phyloP scores from a whole-genome alignment of 139 green algal species.

The Klebsormidium nitens region DNA sequence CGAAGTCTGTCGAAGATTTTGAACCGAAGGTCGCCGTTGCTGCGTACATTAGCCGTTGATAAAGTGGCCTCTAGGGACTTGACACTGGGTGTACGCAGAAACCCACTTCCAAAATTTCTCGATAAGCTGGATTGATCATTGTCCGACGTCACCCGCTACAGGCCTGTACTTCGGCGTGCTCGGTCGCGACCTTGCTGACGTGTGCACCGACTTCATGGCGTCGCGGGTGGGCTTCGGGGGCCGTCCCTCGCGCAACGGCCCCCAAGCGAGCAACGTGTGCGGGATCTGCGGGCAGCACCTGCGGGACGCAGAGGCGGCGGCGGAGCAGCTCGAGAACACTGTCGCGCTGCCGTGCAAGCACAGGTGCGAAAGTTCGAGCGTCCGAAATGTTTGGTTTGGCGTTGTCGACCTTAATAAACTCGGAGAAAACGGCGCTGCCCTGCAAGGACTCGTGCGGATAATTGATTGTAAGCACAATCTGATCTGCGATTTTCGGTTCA shows the following conservation, averaged over 20 bases:
- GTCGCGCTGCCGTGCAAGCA: slow-evolving; percentile 19
- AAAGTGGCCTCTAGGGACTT: not conserved
- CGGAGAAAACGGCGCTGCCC: too few relatives aligned
- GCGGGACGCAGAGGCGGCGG: not conserved
- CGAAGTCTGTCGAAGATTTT: too few relatives aligned
- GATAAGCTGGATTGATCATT: not conserved
- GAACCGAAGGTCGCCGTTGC: not conserved
- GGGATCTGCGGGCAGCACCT: not conserved
- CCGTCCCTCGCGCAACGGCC: not conserved
- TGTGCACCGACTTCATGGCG: slow-evolving; percentile 18
- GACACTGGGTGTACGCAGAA: not conserved
- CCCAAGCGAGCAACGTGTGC: not conserved
- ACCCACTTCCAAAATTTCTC: not conserved
- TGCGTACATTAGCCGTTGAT: not conserved
- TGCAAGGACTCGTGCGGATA: too few relatives aligned
- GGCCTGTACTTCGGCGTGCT: slow-evolving; percentile 20
- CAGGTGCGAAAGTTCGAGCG: too few relatives aligned
- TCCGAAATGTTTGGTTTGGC: too few relatives aligned
- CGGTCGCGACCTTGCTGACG: slow-evolving; percentile 4
- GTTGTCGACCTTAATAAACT: too few relatives aligned
- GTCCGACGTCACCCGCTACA: too few relatives aligned
- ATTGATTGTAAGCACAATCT: too few relatives aligned
- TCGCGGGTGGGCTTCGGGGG: not conserved
- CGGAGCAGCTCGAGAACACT: not conserved
- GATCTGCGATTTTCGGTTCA: too few relatives aligned